A percentile compares a stretch with the other conserved stretches of the same genome.
These are phyloP conservation scores for Symbiodinium natans DNA, from an alignment of 73 alveolate species.

Conservation along the genomic window DNA sequence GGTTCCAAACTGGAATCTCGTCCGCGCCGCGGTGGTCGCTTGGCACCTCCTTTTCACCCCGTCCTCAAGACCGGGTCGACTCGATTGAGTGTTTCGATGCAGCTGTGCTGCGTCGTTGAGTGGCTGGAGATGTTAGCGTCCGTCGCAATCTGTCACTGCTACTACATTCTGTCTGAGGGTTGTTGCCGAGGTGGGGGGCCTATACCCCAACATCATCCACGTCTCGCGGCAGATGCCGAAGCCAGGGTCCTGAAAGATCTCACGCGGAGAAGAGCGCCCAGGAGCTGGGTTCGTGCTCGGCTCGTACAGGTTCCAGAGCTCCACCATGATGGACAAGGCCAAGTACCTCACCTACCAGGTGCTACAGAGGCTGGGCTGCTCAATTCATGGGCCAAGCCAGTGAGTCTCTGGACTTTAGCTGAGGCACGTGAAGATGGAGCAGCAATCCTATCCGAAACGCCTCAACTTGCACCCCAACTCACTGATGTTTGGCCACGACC, in stretches of 20 bases:
- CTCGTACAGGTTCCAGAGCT: not conserved
- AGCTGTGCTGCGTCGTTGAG: no score
- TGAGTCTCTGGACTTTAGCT: no score
- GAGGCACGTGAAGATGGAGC: conserved; percentile 21
- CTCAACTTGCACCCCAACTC: conserved; percentile 88
- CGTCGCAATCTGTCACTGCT: no score
- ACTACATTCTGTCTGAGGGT: no score
- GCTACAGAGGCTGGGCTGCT: conserved; percentile 16
- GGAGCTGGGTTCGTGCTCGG: no score
- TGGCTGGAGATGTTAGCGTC: no score
- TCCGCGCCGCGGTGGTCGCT: conserved; percentile 66
- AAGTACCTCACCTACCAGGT: conserved; percentile 47
- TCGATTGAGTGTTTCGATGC: not conserved
- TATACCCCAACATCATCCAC: conserved; percentile 76
- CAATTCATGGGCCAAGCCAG: no score
- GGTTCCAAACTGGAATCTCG: conserved; percentile 88
- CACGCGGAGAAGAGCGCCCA: no score
- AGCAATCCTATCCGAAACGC: conserved; percentile 34
- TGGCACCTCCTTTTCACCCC: not conserved
- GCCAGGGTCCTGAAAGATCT: not conserved
- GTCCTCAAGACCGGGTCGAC: no score
- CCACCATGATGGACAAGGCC: conserved; percentile 21
- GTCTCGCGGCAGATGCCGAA: not conserved
- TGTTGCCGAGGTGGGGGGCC: conserved; percentile 83
- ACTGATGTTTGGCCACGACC: conserved; percentile 84